These are phyloP conservation scores for Colletotrichum noveboracense DNA, from an alignment of 2,329 filamentous ascomycete genomes.

Conservation along the genomic window DNA sequence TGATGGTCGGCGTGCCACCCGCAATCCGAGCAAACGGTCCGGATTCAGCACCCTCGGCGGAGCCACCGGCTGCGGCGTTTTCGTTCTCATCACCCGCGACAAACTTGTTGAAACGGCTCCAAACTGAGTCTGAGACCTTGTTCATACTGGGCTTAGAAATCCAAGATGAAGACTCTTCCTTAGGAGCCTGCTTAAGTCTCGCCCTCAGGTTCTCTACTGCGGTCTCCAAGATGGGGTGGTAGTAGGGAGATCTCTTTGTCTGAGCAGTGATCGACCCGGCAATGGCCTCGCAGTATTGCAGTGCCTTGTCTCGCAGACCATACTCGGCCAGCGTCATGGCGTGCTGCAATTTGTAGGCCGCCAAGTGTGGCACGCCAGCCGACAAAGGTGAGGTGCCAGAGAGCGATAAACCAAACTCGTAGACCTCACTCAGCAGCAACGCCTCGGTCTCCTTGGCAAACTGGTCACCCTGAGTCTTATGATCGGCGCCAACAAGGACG, in stretches of 20 bases:
- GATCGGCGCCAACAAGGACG: constrained; percentile 85
- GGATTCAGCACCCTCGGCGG: constrained; percentile 61
- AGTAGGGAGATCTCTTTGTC: constrained; percentile 85
- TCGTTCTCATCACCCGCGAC: constrained; percentile 89
- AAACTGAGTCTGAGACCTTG: constrained; percentile 89
- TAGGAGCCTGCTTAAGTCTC: constrained; percentile 84
- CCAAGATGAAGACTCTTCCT: constrained; percentile 83
- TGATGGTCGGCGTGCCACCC: constrained; percentile 77
- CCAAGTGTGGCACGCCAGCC: constrained; percentile 77
- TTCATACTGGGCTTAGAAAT: constrained; percentile 96
- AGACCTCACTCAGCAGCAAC: constrained; percentile 93
- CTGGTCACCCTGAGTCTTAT: constrained; percentile 71
- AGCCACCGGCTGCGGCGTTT: constrained; percentile 60
- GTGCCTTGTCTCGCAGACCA: constrained; percentile 80
- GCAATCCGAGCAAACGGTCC: constrained; percentile 86
- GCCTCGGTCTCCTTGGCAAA: constrained; percentile 83
- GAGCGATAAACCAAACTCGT: constrained; percentile 86
- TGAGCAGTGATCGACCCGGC: constrained; percentile 76
- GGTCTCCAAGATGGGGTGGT: constrained; percentile 75
- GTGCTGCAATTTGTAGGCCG: constrained; percentile 90
- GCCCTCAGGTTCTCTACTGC: constrained; percentile 84
- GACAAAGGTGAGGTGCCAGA: constrained; percentile 56
- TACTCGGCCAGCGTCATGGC: constrained; percentile 84
- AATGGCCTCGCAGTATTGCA: constrained; percentile 91
- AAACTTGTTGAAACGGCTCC: constrained; percentile 95